Base-by-base conservation (phyloP, 169 alveolate species). In the Plasmodium gonderi region DNA sequence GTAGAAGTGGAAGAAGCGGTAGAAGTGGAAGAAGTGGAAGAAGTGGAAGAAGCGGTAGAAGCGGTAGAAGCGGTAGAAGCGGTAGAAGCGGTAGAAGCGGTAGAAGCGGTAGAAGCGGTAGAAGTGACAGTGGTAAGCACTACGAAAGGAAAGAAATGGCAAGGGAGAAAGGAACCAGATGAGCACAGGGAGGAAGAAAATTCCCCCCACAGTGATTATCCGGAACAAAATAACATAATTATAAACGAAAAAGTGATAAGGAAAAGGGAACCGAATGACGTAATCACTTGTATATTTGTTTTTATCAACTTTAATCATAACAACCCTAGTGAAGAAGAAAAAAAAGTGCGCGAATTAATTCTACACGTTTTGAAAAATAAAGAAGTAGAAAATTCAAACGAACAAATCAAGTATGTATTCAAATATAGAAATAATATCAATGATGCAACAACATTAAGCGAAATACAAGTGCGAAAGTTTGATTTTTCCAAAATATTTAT, bases 361-460 rank as follows among this genome's bases (percentile, higher is more conserved):
- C 20, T 87, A 17, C 49, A 87, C 33, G 90, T 87, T 2, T 42
- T 87, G 68, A 87, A 87, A 67, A 65, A 8, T 26, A 87, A 87
- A 42, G 93, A 87, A 77, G 47, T 14, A 20, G 60, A 40, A 14
- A 20, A 12, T 60, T 20, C 68, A 54, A 38, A 60, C n/a, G 69
- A 76, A 36, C 11, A 64, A 60, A 38, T 14, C 0, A 87, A 87
- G 33, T 87, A 76, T 49, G 12, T 38, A 14, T 77, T 76, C 36
- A 87, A 87, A 60, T 87, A 87, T 40, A 36, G 93, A 87, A 87
- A 87, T 44, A 87, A 40, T 64, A 87, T 87, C 40, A 87, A 33
- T 67, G 93, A 87, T 47, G 93, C 90, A 29, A 87, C 68, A 51
- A 87, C 93, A 3, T 33, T 77, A 64, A 87, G 90, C 49, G 93